These are phyloP conservation scores for Pseudocercospora fijiensis DNA, from an alignment of 2,329 filamentous ascomycete genomes.

Conservation along the genomic window DNA sequence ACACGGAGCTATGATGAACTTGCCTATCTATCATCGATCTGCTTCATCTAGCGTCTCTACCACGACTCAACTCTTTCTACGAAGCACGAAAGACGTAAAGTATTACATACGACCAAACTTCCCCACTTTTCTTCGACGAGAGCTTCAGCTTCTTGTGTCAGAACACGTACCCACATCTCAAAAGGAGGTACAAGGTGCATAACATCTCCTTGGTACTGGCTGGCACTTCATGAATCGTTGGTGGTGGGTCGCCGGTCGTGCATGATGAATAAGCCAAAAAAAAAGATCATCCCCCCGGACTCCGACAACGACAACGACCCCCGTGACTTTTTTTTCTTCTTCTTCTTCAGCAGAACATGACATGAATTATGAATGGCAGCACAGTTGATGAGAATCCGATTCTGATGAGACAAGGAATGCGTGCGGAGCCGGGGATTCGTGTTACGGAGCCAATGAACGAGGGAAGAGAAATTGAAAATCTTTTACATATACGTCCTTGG, in stretches of 20 bases:
- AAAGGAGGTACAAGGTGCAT: too few species aligned
- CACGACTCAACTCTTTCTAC: background rate
- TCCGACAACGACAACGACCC: too few species aligned
- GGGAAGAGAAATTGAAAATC: background rate
- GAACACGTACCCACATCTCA: background rate
- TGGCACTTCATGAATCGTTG: background rate
- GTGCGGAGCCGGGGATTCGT: background rate
- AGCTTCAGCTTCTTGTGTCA: background rate
- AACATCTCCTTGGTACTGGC: background rate
- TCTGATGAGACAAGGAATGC: background rate
- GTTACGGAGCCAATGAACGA: background rate
- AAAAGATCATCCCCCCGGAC: too few species aligned
- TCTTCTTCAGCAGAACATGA: background rate
- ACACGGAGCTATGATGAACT: background rate
- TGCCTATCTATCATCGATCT: background rate
- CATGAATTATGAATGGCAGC: too few species aligned
- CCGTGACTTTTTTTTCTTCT: background rate
- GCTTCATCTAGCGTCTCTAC: background rate
- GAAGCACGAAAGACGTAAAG: too few species aligned
- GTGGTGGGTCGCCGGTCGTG: background rate
- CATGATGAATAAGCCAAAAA: too few species aligned
- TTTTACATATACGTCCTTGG: background rate
- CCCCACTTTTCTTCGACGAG: background rate
- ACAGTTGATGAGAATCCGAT: too few species aligned
- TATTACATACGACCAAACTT: background rate